phyloP scores from a whole-genome alignment of 768 basidiomycete genomes.

The Tricholomella constricta region DNA sequence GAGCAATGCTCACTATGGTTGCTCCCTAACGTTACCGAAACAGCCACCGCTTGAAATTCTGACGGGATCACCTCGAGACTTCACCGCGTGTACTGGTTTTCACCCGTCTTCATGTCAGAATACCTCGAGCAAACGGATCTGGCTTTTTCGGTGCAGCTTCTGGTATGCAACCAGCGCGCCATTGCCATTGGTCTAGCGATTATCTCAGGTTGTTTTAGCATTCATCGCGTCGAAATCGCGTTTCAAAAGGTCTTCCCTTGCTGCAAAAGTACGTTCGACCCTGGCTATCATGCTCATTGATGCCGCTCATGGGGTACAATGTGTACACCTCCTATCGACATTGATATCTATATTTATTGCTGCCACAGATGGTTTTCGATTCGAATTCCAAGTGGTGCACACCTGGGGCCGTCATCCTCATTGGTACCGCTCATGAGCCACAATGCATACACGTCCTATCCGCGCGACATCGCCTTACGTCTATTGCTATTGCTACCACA shows the following conservation, averaged over 20 bases:
- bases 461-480: no score
- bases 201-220: not conserved
- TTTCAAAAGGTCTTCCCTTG: not conserved
- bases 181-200: not conserved
- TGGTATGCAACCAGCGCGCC: not conserved
- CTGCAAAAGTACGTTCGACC: not conserved
- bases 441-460: no score
- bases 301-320: not conserved
- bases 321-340: slow-evolving; percentile 2
- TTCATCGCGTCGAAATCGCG: not conserved
- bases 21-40: not conserved
- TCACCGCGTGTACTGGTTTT: not conserved
- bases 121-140: slow-evolving; percentile 1
- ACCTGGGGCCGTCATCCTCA: no score
- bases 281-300: not conserved
- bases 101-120: not conserved
- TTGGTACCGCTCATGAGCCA: no score
- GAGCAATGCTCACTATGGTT: not conserved
- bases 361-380: not conserved
- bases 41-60: not conserved
- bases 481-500: no score
- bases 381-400: no score
- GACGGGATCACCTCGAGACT: not conserved
- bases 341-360: not conserved
- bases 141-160: not conserved